Percentiles rank a stretch among this genome's conserved stretches.
phyloP scores from a whole-genome alignment of 2,329 filamentous ascomycete species.

The Cladobotryum mycophilum region DNA sequence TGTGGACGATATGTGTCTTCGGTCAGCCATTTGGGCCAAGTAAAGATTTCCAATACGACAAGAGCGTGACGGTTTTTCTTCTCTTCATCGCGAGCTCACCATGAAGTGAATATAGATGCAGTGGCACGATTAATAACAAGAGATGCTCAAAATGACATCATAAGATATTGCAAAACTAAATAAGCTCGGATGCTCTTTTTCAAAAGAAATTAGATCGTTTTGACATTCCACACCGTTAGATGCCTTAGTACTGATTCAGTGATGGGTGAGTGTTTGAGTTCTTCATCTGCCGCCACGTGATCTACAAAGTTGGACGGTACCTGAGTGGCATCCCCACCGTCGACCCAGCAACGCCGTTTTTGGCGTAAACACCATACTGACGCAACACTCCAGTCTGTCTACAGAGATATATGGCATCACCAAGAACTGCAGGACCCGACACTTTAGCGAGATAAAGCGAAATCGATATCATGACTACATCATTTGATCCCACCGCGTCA shows the following conservation, averaged over 20 bases:
- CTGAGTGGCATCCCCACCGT: constrained; percentile 11
- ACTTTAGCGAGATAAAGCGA: not conserved
- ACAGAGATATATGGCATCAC: not conserved
- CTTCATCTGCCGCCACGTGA: constrained; percentile 15
- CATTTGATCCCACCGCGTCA: constrained; percentile 65
- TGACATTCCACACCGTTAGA: not conserved
- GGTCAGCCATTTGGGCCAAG: constrained; percentile 33
- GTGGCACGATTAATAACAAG: not conserved
- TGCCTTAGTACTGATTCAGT: too few relatives aligned
- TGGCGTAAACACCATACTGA: constrained; percentile 11
- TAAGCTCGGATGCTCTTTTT: not conserved
- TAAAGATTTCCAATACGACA: constrained; percentile 24
- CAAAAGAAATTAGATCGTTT: not conserved
- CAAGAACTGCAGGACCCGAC: not conserved
- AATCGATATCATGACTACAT: constrained; percentile 42
- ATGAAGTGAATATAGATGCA: not conserved
- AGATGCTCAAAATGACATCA: too few relatives aligned
- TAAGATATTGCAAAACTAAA: too few relatives aligned
- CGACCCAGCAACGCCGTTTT: constrained; percentile 18
- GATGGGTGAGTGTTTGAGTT: too few relatives aligned
- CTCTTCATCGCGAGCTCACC: constrained; percentile 29
- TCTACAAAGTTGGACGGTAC: not conserved
- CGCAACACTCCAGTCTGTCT: not conserved
- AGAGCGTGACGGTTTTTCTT: constrained; percentile 19
- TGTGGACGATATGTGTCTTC: constrained; percentile 25